phyloP scores from a whole-genome alignment of 176 grass and related monocot genomes.

The Cenchrus fungigraminus region DNA sequence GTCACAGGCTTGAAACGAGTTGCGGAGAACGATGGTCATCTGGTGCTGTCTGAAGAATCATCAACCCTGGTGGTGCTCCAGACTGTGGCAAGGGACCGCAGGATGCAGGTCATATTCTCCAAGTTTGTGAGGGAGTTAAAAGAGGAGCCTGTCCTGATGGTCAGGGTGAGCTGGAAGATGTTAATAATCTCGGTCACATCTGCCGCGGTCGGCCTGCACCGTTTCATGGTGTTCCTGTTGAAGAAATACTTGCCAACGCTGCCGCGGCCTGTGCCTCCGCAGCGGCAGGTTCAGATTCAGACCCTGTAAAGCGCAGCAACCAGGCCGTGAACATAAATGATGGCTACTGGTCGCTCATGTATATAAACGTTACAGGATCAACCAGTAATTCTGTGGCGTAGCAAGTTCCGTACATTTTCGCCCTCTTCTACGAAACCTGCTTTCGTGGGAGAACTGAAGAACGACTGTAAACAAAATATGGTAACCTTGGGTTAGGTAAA shows the following conservation, averaged over 20 bases:
- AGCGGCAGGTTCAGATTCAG: slow-evolving; percentile 29
- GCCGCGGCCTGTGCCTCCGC: slow-evolving; percentile 6
- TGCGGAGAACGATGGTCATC: neutral
- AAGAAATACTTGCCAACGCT: slow-evolving; percentile 31
- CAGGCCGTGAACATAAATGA: neutral
- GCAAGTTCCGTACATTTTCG: neutral
- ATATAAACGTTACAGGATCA: slow-evolving; percentile 26
- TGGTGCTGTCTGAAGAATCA: slow-evolving; percentile 14
- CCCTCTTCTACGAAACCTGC: neutral
- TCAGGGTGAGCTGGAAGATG: slow-evolving; percentile 52
- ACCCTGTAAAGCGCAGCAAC: slow-evolving; percentile 4
- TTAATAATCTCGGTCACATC: slow-evolving; percentile 24
- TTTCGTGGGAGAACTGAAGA: neutral
- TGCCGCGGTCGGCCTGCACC: slow-evolving; percentile 45
- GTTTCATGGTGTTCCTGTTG: slow-evolving; percentile 50
- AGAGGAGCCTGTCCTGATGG: slow-evolving; percentile 50
- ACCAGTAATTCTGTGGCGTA: neutral
- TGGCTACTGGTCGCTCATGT: slow-evolving; percentile 8
- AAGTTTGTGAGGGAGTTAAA: slow-evolving; percentile 61
- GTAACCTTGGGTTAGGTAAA: no score
- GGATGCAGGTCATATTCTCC: slow-evolving; percentile 64
- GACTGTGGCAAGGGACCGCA: slow-evolving; percentile 46
- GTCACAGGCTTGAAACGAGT: slow-evolving; percentile 18
- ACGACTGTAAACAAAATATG: neutral
- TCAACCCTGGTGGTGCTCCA: slow-evolving; percentile 32